Evolutionary conservation across 441 rosid species (phyloP).

Genomic region (Adansonia gregorii): DNA sequence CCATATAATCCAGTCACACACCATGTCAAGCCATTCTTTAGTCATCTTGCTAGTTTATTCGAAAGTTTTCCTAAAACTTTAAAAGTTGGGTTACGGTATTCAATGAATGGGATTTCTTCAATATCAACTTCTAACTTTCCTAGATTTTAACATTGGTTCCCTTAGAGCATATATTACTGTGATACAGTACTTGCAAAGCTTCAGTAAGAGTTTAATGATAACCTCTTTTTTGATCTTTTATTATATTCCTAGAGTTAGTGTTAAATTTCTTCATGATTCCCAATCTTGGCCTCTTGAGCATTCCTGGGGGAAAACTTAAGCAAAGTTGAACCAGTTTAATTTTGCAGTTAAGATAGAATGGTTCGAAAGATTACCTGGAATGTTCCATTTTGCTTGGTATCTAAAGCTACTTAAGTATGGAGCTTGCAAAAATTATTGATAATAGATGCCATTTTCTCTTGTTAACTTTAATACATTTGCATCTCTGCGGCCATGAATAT

Average conservation of each 20-base stretch:
- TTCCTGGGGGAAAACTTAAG: not conserved
- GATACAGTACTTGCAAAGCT: not conserved
- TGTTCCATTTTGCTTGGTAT: not conserved
- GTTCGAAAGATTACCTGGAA: not conserved
- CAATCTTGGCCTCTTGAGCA: not conserved
- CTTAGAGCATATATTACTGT: not conserved
- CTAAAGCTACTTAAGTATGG: not conserved
- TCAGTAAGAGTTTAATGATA: not conserved
- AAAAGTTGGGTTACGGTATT: too few relatives aligned
- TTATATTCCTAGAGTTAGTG: not conserved
- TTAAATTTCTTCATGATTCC: not conserved
- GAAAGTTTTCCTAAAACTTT: too few relatives aligned
- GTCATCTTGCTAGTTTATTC: not conserved
- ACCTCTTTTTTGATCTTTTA: not conserved
- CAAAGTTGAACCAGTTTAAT: not conserved
- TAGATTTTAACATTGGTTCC: not conserved
- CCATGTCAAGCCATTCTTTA: not conserved
- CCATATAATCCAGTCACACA: not conserved
- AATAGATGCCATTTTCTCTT: not conserved
- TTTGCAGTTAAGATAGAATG: not conserved
- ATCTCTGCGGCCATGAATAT: not conserved
- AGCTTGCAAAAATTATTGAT: not conserved
- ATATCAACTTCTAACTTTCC: not conserved
- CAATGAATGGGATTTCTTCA: not conserved
- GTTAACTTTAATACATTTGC: not conserved